Evolutionary conservation across 2,329 filamentous ascomycete genomes (phyloP), one percentile per base, ranked within the genome.

Genomic region (Macrophomina pseudophaseolina): DNA sequence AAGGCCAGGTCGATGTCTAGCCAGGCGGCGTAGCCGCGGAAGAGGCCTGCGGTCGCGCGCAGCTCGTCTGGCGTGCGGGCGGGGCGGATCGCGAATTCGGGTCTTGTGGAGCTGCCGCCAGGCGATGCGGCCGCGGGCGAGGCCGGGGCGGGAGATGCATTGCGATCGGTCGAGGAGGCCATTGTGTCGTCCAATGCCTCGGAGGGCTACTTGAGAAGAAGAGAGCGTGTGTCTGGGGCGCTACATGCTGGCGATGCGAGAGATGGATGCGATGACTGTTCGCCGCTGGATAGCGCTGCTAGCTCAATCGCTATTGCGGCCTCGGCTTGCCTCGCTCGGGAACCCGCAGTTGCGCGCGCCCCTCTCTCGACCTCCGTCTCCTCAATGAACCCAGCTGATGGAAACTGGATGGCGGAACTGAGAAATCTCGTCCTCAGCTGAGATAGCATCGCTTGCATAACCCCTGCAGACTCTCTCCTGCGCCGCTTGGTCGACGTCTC

Each of bases 1-100:
- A 86, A 89, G 11, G 80, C 79, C 42, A 88, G 83, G 69, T 87
- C 85, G 62, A 88, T 79, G 23, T 78, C 78, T 1, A 88, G 77
- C 1, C 81, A 79, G 28, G 72, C 60, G 6, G 79, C 76, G 69
- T 81, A 82, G 46, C 72, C 75, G 51, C 72, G 71, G 70, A 83
- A 82, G 28, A 83, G 74, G 16, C 60, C 49, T 12, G 64, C 69
- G 23, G 76, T 78, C 18, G 74, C 75, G 28, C 72, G 62, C 30
- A 82, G 71, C 66, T 87, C 84, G 48, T 74, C 64, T 28, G 79
- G 73, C 28, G 80, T 81, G 30, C 70, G 68, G 5, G 82, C 84
- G 11, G 72, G 71, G 30, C 68, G 68, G 64, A 83, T 80, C 14
- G 65, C 71, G 68, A 74, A 56, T 8, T 38, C 16, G 28, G 56